Percentiles rank a stretch among this genome's conserved stretches.
Conservation (phyloP, 106 monocot species). For the Phalaenopsis aphrodite region DNA sequence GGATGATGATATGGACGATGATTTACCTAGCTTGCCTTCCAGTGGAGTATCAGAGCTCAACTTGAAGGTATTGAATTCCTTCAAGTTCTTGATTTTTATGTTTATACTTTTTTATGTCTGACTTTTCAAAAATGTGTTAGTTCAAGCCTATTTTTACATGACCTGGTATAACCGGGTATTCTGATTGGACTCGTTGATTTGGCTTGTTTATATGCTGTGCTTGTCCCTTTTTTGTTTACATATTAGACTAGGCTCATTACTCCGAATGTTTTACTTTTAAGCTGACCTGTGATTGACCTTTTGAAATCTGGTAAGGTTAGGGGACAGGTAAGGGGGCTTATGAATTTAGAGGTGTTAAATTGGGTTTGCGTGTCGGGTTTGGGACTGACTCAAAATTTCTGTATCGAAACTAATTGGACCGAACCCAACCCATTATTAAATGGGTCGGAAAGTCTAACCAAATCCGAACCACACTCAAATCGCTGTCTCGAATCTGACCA, state of each 20-base stretch:
- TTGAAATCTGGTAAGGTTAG: no score
- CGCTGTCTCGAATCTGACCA: no score
- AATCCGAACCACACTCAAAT: no score
- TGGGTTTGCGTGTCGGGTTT: no score
- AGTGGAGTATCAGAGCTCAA: not conserved
- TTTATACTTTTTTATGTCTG: not conserved
- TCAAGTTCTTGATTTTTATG: not conserved
- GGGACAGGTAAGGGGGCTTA: no score
- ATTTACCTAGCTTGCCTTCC: conserved; percentile 8
- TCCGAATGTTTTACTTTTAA: not conserved
- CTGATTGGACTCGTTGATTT: not conserved
- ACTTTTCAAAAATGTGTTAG: not conserved
- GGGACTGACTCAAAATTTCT: no score
- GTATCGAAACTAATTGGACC: no score
- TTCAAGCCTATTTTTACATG: not conserved
- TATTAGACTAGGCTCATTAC: not conserved
- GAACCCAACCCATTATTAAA: no score
- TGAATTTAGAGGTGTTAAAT: no score
- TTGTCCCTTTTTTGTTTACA: not conserved
- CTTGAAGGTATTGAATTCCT: not conserved
- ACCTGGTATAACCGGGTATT: not conserved
- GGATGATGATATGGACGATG: conserved; percentile 28
- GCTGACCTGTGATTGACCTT: no score
- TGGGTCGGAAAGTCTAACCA: no score
- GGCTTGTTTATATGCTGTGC: not conserved